A percentile compares a stretch with the other conserved stretches of the same genome.
Conservation (phyloP, 805 yeast species). For the Metschnikowia lachancei region DNA sequence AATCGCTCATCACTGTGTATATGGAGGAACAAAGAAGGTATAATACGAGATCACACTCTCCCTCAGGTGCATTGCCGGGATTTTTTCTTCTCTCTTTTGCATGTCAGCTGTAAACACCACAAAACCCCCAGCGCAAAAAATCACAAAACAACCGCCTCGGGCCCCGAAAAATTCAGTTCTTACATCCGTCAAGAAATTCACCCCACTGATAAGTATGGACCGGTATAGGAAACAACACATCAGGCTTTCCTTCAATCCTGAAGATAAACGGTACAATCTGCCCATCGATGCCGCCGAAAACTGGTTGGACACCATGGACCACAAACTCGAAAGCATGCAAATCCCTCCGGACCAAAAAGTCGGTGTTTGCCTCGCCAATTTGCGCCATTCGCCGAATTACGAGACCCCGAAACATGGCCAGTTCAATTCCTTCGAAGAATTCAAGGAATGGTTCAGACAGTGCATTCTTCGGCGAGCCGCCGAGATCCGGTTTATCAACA, state of each 20-base stretch:
- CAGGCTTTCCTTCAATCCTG: background rate
- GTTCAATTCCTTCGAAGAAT: constrained; percentile 6
- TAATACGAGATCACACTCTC: too few relatives aligned
- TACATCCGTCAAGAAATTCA: too few relatives aligned
- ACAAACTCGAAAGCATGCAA: background rate
- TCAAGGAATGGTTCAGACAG: constrained; percentile 7
- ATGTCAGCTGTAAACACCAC: too few relatives aligned
- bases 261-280: constrained; percentile 1
- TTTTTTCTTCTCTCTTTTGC: too few relatives aligned
- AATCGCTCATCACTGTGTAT: too few relatives aligned
- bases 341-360: constrained; percentile 3
- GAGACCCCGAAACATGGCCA: constrained; percentile 6
- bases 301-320: constrained; percentile 5
- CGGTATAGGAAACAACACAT: background rate
- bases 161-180: too few relatives aligned
- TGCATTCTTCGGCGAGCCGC: background rate
- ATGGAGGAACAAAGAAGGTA: too few relatives aligned
- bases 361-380: constrained; percentile 5
- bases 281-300: constrained; percentile 4
- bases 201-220: too few relatives aligned
- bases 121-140: too few relatives aligned
- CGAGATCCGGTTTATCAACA: constrained; percentile 1
- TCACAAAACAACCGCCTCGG: too few relatives aligned
- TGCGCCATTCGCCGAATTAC: constrained; percentile 3
- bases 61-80: too few relatives aligned